phyloP scores from a whole-genome alignment of 495 filamentous ascomycete species.

The Penicillium robsamsonii region DNA sequence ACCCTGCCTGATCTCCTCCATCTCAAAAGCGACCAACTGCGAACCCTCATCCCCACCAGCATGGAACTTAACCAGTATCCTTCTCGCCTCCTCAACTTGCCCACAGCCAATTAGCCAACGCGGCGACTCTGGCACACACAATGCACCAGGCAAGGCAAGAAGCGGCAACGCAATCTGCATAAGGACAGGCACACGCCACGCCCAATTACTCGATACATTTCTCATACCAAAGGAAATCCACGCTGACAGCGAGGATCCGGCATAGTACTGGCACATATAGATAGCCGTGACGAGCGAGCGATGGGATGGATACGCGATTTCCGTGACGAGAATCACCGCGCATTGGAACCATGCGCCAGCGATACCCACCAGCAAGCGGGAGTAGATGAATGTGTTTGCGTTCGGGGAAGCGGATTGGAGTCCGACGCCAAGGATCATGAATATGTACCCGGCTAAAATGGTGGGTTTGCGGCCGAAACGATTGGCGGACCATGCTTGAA shows the following conservation, averaged over 20 bases:
- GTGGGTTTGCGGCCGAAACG: constrained; percentile 9
- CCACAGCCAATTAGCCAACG: constrained; percentile 41
- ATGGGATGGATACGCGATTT: constrained; percentile 60
- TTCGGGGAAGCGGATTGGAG: constrained; percentile 7
- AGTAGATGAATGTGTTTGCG: constrained; percentile 3
- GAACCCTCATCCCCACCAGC: constrained; percentile 39
- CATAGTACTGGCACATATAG: constrained; percentile 47
- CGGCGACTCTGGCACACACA: constrained; percentile 29
- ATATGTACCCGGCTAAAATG: constrained; percentile 2
- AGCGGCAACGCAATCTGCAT: constrained; percentile 60
- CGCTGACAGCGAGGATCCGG: constrained; percentile 44
- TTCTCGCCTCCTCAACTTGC: constrained; percentile 46
- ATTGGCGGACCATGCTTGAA: constrained; percentile 8
- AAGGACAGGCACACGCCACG: constrained; percentile 41
- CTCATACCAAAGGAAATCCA: constrained; percentile 27
- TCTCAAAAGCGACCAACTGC: constrained; percentile 6
- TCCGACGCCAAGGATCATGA: constrained; percentile 4
- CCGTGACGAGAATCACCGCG: constrained; percentile 55
- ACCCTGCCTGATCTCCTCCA: constrained; percentile 2
- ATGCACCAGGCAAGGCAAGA: constrained; percentile 34
- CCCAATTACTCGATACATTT: constrained; percentile 34
- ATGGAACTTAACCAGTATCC: constrained; percentile 49
- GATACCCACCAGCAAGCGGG: constrained; percentile 4
- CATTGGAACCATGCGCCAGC: constrained; percentile 45
- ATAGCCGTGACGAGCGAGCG: constrained; percentile 57